These are phyloP conservation scores for Boletus insuetus DNA, from an alignment of 768 basidiomycete species.

Conservation along the genomic window DNA sequence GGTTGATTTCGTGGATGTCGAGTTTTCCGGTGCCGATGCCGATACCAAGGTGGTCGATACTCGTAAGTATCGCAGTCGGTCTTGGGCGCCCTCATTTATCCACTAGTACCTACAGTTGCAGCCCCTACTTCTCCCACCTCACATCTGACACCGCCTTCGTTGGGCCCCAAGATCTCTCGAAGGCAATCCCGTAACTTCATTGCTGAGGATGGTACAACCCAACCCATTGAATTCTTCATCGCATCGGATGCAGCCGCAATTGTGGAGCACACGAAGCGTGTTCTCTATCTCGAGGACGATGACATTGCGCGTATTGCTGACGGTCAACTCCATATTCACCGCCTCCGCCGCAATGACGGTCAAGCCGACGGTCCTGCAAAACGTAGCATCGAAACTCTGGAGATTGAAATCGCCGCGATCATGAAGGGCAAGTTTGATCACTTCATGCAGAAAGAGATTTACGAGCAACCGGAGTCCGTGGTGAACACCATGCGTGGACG, in stretches of 20 bases:
- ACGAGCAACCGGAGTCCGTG: conserved; percentile 98
- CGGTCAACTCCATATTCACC: conserved; percentile 98
- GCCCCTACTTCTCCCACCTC: conserved; percentile 53
- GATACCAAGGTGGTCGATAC: conserved; percentile 42
- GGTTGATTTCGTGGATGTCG: conserved; percentile 99
- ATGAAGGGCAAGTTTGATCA: conserved; percentile 99
- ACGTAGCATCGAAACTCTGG: conserved; percentile 95
- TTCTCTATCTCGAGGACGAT: conserved; percentile 97
- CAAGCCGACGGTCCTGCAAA: conserved; percentile 59
- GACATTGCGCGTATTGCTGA: conserved; percentile 98
- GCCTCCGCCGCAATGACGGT: conserved; percentile 84
- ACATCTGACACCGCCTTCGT: conserved; percentile 62
- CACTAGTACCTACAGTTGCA: conserved; percentile 30
- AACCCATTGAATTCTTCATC: conserved; percentile 99
- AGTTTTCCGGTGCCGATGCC: conserved; percentile 76
- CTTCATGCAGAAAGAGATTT: conserved; percentile 99
- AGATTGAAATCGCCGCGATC: conserved; percentile 98
- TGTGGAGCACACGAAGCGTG: conserved; percentile 98
- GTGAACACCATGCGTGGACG: conserved; percentile 99
- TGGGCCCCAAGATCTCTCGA: conserved; percentile 76
- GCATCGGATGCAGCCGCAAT: conserved; percentile 96
- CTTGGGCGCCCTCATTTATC: neutral
- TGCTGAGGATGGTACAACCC: conserved; percentile 96
- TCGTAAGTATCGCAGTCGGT: conserved; percentile 33
- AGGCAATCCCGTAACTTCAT: conserved; percentile 98